A percentile compares a stretch with the other conserved stretches of the same genome.
Conservation (phyloP, 768 basidiomycete species). For the Suillus hirtellus region DNA sequence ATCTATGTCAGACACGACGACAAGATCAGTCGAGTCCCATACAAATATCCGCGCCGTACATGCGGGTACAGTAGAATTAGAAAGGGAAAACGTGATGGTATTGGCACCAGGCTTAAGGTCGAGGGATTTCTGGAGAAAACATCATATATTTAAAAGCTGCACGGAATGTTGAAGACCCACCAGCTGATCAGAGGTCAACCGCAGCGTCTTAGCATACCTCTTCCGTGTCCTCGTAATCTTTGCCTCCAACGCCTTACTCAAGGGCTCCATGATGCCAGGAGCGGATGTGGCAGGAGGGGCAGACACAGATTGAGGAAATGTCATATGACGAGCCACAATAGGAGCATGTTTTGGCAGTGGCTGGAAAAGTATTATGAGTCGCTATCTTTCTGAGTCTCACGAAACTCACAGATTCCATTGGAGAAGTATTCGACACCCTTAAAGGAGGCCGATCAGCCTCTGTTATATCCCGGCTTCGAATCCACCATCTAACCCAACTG, state of each 20-base stretch:
- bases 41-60: conserved; percentile 94
- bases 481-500: conserved; percentile 89
- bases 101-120: conserved; percentile 87
- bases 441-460: conserved; percentile 23
- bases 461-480: conserved; percentile 49
- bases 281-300: conserved; percentile 50
- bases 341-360: conserved; percentile 8
- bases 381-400: neutral
- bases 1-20: conserved; percentile 97
- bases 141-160: neutral
- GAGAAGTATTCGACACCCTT: conserved; percentile 26
- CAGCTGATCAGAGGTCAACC: conserved; percentile 92
- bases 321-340: conserved; percentile 2
- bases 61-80: conserved; percentile 75
- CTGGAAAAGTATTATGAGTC: conserved; percentile 18
- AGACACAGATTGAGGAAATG: conserved; percentile 37
- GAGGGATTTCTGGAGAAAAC: conserved; percentile 66
- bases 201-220: conserved; percentile 88
- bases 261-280: conserved; percentile 29
- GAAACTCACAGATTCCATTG: conserved; percentile 24
- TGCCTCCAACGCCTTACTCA: conserved; percentile 16
- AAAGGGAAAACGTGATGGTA: conserved; percentile 89
- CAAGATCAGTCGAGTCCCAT: conserved; percentile 88
- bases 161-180: conserved; percentile 43
- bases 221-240: conserved; percentile 29